A percentile compares a stretch with the other conserved stretches of the same genome.
These are phyloP conservation scores for Dendrobium officinale DNA, from an alignment of 106 monocot genomes.

Conservation along the genomic window DNA sequence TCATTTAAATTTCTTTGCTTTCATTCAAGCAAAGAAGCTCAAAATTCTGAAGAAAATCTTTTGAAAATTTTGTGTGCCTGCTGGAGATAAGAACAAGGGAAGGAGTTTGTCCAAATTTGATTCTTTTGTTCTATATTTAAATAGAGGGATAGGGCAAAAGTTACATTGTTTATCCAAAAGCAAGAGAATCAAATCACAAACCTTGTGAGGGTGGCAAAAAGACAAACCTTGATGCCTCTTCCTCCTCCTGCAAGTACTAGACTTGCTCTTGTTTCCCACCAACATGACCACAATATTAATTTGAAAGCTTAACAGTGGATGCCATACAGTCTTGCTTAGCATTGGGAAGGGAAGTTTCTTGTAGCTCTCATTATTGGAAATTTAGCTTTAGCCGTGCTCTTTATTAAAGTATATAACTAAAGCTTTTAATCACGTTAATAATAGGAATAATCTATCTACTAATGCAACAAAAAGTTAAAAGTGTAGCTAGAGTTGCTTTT, in stretches of 20 bases:
- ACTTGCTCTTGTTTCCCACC: constrained; percentile 4
- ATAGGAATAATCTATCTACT: no score
- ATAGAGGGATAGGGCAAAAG: not conserved
- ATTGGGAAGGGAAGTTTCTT: not conserved
- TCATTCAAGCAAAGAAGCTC: not conserved
- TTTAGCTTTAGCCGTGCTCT: not conserved
- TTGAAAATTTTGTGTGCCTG: not conserved
- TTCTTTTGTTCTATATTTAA: not conserved
- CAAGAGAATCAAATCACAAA: not conserved
- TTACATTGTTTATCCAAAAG: not conserved
- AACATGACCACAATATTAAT: not conserved
- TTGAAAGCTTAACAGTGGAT: not conserved
- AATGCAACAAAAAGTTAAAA: no score
- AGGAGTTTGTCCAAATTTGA: not conserved
- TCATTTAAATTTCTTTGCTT: not conserved
- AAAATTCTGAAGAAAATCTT: not conserved
- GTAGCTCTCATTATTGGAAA: not conserved
- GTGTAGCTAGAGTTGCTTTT: no score
- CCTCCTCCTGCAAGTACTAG: not conserved
- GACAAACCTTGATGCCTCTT: constrained; percentile 3
- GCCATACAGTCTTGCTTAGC: not conserved
- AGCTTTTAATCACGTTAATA: not conserved
- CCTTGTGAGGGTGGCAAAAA: not conserved
- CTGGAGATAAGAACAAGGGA: not conserved
- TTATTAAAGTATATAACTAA: not conserved